These are phyloP conservation scores for Pleodorina starrii DNA, from an alignment of 139 green algal genomes.

Conservation along the genomic window DNA sequence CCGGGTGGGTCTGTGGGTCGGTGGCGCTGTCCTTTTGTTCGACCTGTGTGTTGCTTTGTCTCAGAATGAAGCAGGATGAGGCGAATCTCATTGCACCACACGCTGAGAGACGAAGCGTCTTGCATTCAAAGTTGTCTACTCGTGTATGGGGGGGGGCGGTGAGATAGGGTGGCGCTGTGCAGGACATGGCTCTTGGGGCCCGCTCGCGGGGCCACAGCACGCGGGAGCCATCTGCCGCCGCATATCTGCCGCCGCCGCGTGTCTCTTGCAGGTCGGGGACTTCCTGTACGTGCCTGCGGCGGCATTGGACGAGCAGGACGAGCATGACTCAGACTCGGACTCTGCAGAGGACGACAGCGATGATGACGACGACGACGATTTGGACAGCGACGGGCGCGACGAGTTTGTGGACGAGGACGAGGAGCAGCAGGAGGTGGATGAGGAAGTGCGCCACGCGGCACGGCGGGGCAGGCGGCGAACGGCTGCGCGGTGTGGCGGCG, in stretches of 20 bases:
- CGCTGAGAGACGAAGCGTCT: too few species aligned
- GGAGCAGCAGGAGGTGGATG: conserved; percentile 22
- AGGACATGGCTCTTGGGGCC: too few species aligned
- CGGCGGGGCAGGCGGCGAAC: conserved; percentile 4
- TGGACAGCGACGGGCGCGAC: conserved; percentile 20
- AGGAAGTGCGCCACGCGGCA: not conserved
- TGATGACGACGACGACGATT: conserved; percentile 15
- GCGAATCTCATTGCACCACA: too few species aligned
- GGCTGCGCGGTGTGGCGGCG: not conserved
- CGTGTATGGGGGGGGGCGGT: too few species aligned
- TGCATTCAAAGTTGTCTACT: too few species aligned
- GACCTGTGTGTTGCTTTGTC: too few species aligned
- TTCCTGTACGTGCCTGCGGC: conserved; percentile 84
- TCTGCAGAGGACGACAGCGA: conserved; percentile 23
- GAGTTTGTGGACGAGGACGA: conserved; percentile 41
- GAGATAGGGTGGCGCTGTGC: too few species aligned
- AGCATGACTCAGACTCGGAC: not conserved
- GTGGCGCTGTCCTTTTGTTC: too few species aligned
- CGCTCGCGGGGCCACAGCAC: too few species aligned
- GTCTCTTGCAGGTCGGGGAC: conserved; percentile 66
- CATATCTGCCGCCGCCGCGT: not conserved
- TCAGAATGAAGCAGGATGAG: too few species aligned
- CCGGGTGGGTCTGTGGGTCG: too few species aligned
- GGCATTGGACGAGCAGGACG: conserved; percentile 42
- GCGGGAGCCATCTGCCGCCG: too few species aligned